phyloP scores from a whole-genome alignment of 768 basidiomycete genomes.

The Leccinum aurantiacum region DNA sequence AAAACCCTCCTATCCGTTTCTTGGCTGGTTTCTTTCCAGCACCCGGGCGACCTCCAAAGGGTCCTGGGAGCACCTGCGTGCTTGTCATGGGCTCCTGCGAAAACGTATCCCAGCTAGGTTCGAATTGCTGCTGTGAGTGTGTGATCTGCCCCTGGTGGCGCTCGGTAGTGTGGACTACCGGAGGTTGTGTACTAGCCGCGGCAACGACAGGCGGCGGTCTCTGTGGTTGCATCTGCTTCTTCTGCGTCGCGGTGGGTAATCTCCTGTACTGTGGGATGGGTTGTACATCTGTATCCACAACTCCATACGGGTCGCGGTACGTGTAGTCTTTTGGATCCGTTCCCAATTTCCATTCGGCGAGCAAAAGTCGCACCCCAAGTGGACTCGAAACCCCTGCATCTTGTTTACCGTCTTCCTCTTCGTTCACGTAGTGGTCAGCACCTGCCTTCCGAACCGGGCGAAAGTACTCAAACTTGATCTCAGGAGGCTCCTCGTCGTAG shows the following conservation, averaged over 20 bases:
- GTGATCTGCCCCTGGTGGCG: constrained; percentile 11
- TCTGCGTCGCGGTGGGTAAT: constrained; percentile 18
- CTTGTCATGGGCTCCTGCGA: constrained; percentile 53
- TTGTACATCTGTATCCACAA: constrained; percentile 21
- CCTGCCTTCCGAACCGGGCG: constrained; percentile 43
- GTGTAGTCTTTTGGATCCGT: constrained; percentile 47
- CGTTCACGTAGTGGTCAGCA: constrained; percentile 29
- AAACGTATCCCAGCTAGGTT: constrained; percentile 10
- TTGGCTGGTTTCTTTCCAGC: constrained; percentile 51
- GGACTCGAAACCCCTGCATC: constrained; percentile 36
- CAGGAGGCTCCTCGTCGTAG: constrained; percentile 54
- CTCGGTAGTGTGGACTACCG: constrained; percentile 11
- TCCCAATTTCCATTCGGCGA: constrained; percentile 69
- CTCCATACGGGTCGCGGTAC: constrained; percentile 57
- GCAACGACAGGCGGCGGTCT: constrained; percentile 43
- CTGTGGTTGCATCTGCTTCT: constrained; percentile 24
- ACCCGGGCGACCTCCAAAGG: constrained; percentile 60
- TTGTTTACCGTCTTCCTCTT: constrained; percentile 16
- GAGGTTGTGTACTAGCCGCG: constrained; percentile 21
- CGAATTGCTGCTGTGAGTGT: constrained; percentile 19
- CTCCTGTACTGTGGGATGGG: constrained; percentile 17
- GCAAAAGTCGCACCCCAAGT: constrained; percentile 57
- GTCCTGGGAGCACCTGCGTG: constrained; percentile 73
- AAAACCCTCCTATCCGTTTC: constrained; percentile 79
- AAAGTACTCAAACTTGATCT: constrained; percentile 61